A percentile compares a stretch with the other conserved stretches of the same genome.
Evolutionary conservation across 495 filamentous ascomycete genomes (phyloP).

Genomic region (Penicillium diatomitis): DNA sequence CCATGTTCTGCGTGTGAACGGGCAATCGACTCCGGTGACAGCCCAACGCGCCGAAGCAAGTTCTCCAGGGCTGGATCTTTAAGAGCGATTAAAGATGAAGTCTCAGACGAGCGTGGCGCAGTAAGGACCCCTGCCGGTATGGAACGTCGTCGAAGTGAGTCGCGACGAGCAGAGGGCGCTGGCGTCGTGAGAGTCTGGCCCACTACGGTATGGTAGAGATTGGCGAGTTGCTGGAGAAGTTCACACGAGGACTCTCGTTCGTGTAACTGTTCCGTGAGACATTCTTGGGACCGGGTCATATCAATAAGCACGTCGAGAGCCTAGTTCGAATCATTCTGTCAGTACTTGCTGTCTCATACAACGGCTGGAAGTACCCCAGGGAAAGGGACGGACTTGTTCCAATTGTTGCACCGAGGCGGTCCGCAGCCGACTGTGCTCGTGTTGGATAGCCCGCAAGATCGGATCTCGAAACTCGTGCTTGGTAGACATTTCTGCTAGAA

Average conservation of each 20-base stretch:
- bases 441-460: conserved; percentile 36
- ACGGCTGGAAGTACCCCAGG: neutral
- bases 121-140: conserved; percentile 12
- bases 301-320: conserved; percentile 24
- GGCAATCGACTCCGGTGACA: conserved; percentile 25
- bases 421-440: conserved; percentile 23
- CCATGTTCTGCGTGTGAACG: conserved; percentile 11
- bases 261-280: conserved; percentile 19
- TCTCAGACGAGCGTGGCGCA: conserved; percentile 5
- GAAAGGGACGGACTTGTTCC: conserved; percentile 19
- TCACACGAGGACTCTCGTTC: conserved; percentile 31
- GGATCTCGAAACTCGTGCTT: conserved; percentile 52
- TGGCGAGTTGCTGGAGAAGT: conserved; percentile 24
- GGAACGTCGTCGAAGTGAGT: conserved; percentile 24
- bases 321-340: conserved; percentile 7
- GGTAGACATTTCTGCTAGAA: conserved; percentile 52
- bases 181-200: conserved; percentile 14
- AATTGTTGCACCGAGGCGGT: conserved; percentile 24
- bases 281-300: conserved; percentile 28
- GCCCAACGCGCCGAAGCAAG: conserved; percentile 29
- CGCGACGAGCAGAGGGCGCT: conserved; percentile 17
- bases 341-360: no score
- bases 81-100: neutral
- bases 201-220: conserved; percentile 26
- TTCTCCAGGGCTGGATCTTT: conserved; percentile 25